These are phyloP conservation scores for Medicago arabica DNA, from an alignment of 306 rosid species.

Conservation along the genomic window DNA sequence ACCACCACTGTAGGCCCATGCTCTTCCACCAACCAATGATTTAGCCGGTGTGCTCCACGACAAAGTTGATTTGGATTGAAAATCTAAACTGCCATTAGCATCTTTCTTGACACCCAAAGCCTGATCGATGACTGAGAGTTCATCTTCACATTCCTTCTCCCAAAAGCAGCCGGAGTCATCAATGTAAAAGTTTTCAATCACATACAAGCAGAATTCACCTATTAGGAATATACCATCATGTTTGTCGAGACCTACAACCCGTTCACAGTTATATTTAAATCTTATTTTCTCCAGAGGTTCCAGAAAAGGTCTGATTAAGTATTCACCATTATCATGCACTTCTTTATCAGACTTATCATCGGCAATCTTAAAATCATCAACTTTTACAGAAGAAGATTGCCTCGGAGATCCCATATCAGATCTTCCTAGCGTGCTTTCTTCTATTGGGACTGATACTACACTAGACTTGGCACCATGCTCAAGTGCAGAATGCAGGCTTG, in stretches of 20 bases:
- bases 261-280: conserved; percentile 91
- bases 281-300: conserved; percentile 88
- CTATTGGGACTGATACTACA: conserved; percentile 69
- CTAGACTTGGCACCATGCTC: conserved; percentile 95
- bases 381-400: conserved; percentile 72
- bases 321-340: conserved; percentile 89
- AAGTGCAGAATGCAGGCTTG: conserved; percentile 94
- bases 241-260: conserved; percentile 97
- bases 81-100: conserved; percentile 64
- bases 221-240: conserved; percentile 98
- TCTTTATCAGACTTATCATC: conserved; percentile 85
- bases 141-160: conserved; percentile 90
- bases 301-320: conserved; percentile 90
- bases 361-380: conserved; percentile 62
- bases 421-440: conserved; percentile 75
- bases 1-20: conserved; percentile 99
- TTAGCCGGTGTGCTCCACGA: conserved; percentile 70
- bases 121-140: conserved; percentile 93
- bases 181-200: conserved; percentile 90
- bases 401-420: conserved; percentile 86
- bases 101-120: conserved; percentile 98
- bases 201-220: conserved; percentile 89
- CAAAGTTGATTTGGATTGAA: conserved; percentile 81
- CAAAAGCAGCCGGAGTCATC: conserved; percentile 87
- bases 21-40: conserved; percentile 91